Percentiles rank a stretch among this genome's conserved stretches.
Conservation (phyloP, 2,329 filamentous ascomycete genomes). For the Penicillium hordei region DNA sequence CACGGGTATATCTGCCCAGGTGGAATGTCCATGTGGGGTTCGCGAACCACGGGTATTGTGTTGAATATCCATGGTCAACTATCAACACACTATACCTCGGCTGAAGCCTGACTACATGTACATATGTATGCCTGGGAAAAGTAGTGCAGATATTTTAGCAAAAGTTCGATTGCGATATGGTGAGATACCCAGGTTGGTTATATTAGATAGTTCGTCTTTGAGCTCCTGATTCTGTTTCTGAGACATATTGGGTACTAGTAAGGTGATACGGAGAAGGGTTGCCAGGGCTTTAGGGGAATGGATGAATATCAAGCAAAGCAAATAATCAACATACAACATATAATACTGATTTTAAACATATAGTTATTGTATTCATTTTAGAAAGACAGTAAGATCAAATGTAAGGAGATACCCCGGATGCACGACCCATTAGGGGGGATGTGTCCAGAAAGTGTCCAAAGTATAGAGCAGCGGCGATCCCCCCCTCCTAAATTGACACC, state of each 20-base stretch:
- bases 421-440: constrained; percentile 2
- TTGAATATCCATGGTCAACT: not conserved
- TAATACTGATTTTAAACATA: not conserved
- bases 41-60: not conserved
- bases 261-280: not conserved
- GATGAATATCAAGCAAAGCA: not conserved
- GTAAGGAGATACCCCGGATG: constrained; percentile 8
- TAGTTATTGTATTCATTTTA: not conserved
- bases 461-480: constrained; percentile 23
- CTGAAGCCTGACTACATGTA: not conserved
- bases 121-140: too few species aligned
- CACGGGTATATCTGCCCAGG: too few species aligned
- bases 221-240: not conserved
- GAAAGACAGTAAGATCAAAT: not conserved
- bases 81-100: not conserved
- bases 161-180: not conserved
- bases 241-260: not conserved
- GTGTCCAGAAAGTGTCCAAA: not conserved
- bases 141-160: not conserved
- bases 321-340: not conserved
- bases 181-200: not conserved
- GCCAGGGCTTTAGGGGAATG: not conserved
- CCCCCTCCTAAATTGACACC: constrained; percentile 24
- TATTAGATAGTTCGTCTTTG: not conserved
- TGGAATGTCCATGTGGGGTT: not conserved